These are phyloP conservation scores for Picea abies DNA, from an alignment of 83 land plant species.

Conservation along the genomic window DNA sequence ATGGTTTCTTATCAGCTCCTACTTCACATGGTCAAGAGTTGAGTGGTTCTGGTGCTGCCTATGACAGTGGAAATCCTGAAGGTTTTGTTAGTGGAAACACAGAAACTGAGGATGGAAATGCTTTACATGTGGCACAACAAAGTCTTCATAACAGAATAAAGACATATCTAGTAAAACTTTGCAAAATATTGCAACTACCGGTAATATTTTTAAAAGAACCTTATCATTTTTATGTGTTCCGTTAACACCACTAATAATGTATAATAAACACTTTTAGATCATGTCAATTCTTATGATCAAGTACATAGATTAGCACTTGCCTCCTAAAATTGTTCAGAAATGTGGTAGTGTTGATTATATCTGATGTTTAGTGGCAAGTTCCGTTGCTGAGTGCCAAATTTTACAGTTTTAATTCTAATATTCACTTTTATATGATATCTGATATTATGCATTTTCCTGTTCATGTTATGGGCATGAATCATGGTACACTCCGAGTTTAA, in stretches of 20 bases:
- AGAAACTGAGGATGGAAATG: slow-evolving; percentile 25
- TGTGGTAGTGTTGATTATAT: too few species aligned
- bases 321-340: not conserved
- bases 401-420: too few species aligned
- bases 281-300: not conserved
- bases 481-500: not conserved
- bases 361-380: too few species aligned
- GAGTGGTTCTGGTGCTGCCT: too few species aligned
- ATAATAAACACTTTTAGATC: not conserved
- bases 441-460: too few species aligned
- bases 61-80: too few species aligned
- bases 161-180: slow-evolving; percentile 48
- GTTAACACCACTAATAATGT: not conserved
- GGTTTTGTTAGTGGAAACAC: not conserved
- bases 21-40: too few species aligned
- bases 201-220: slow-evolving; percentile 21
- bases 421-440: too few species aligned
- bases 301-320: not conserved
- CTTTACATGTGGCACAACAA: slow-evolving; percentile 32
- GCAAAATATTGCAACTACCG: slow-evolving; percentile 35
- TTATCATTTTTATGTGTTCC: not conserved
- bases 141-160: slow-evolving; percentile 45
- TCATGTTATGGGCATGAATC: too few species aligned
- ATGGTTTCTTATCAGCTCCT: too few species aligned
- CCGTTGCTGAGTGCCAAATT: too few species aligned